Evolutionary conservation across 257 asterid genomes (phyloP), one percentile per base, ranked within the genome.

Genomic region (Thymus mandschuricus): DNA sequence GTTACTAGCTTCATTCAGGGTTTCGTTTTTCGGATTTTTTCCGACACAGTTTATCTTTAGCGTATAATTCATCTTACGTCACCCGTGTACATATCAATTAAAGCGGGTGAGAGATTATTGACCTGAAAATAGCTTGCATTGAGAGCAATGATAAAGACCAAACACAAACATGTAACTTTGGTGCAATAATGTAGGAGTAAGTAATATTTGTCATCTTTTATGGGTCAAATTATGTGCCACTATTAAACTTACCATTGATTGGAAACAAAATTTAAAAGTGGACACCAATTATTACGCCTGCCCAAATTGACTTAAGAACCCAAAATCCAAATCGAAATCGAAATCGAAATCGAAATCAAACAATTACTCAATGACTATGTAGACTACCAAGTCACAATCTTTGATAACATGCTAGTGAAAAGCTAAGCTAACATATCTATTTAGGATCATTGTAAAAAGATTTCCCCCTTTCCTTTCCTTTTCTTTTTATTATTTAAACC

Each of bases 341-440:
- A 73, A 75, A 68, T 30, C 56, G 1, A 65, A 66, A 21, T 21
- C 21, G 21, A 21, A 21, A 84, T 81, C 82, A 79, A 81, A 79
- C 60, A 40, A 78, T 64, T 72, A 82, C 86, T 84, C 90, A 52
- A 88, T 86, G 76, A 76, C 79, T 40, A 63, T 29, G 73, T 52
- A 77, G 91, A 87, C 83, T 86, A 81, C 62, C 66, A 35, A 70
- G 78, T 81, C 85, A 81, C 58, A 40, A 68, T 75, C 60, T 52
- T 30, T 64, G 79, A 88, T 85, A 55, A 65, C 85, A 80, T 92
- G 92, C 76, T 76, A 58, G 55, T 80, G 54, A 87, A 92, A 92
- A 89, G 96, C 79, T 65, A 64, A 57, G 76, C 93, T 79, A 70
- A 61, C 81, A 80, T 76, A 92, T 92, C 96, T 89, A 74, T 75